Conservation (phyloP, 257 asterid species). For the Solanum clarkiae region DNA sequence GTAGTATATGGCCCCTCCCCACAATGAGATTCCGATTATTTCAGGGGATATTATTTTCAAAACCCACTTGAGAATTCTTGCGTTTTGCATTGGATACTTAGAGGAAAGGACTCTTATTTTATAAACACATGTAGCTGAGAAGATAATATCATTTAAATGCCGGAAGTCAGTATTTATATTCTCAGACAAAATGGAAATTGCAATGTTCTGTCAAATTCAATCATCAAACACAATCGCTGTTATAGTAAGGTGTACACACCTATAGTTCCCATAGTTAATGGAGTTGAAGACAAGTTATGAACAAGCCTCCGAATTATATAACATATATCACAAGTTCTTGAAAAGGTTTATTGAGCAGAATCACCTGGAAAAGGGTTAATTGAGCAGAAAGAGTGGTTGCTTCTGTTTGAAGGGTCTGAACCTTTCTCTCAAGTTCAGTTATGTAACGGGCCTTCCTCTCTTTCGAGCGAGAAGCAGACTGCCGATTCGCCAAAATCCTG, state of each 20-base stretch:
- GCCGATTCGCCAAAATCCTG: slow-evolving; percentile 94
- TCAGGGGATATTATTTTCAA: background rate
- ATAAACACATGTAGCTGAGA: background rate
- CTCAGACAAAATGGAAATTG: background rate
- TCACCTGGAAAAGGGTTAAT: slow-evolving; percentile 68
- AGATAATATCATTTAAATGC: background rate
- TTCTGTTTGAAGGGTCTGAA: slow-evolving; percentile 91
- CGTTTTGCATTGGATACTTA: background rate
- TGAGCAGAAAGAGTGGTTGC: slow-evolving; percentile 94
- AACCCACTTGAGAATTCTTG: background rate
- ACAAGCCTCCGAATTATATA: background rate
- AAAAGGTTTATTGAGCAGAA: background rate
- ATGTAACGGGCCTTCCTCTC: slow-evolving; percentile 83
- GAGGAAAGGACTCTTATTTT: background rate
- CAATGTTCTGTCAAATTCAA: background rate
- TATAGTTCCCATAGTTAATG: background rate
- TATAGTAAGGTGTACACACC: background rate
- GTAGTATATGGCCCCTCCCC: background rate
- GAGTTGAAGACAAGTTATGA: background rate
- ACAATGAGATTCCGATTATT: background rate
- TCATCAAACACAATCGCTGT: background rate
- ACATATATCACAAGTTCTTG: background rate
- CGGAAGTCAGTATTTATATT: background rate
- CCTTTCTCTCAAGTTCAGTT: slow-evolving; percentile 90
- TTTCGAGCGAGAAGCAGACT: slow-evolving; percentile 91